A percentile compares a stretch with the other conserved stretches of the same genome.
Conservation (phyloP, 306 rosid species). For the Sindora glabra region DNA sequence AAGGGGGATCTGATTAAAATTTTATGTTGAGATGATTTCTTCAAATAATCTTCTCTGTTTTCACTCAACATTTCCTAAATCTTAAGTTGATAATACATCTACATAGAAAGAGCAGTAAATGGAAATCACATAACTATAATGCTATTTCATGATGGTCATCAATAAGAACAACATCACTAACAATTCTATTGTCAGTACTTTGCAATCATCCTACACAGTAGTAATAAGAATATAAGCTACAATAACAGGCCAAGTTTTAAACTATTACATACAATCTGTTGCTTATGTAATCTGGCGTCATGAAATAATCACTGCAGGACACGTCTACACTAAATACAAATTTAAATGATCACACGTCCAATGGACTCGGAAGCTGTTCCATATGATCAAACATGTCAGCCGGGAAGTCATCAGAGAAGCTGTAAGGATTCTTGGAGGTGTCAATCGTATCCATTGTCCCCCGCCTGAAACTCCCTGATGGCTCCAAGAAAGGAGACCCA, state of each 20-base stretch:
- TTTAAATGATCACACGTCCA: conserved; percentile 23
- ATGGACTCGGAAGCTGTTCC: conserved; percentile 34
- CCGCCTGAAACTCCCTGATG: conserved; percentile 28
- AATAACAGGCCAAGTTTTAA: not conserved
- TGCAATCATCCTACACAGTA: conserved; percentile 3
- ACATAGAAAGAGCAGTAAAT: too few relatives aligned
- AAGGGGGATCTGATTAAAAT: too few relatives aligned
- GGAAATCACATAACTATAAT: not conserved
- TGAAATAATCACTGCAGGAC: not conserved
- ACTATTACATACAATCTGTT: not conserved
- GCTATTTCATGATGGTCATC: not conserved
- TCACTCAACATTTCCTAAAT: too few relatives aligned
- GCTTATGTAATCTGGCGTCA: not conserved
- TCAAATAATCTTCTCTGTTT: too few relatives aligned
- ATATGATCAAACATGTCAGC: conserved; percentile 53
- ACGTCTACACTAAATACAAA: not conserved
- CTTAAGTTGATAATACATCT: too few relatives aligned
- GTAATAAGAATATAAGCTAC: not conserved
- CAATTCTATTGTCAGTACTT: conserved; percentile 11
- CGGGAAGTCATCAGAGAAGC: conserved; percentile 71
- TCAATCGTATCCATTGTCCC: conserved; percentile 22
- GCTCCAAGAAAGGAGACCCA: conserved; percentile 35
- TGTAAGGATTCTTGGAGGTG: conserved; percentile 16
- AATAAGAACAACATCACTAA: not conserved
- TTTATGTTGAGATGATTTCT: too few relatives aligned